Conservation (phyloP, 345 rosid species). For the Brassica rapa region DNA sequence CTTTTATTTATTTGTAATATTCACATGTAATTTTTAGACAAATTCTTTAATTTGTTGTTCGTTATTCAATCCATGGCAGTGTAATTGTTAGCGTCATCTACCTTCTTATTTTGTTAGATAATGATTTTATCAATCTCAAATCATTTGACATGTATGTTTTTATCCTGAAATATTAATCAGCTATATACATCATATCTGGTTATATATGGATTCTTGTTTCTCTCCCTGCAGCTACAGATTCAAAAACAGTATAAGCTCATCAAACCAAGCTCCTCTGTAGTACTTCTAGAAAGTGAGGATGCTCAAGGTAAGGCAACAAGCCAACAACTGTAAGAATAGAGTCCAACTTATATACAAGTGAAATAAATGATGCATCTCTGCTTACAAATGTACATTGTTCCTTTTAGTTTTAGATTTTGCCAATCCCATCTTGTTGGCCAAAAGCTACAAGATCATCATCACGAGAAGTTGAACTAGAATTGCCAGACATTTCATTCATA, state of each 20-base stretch:
- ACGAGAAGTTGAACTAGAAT: slow-evolving; percentile 80
- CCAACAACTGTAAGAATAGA: not conserved
- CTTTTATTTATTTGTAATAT: slow-evolving; percentile 1
- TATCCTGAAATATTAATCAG: not conserved
- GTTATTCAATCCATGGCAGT: slow-evolving; percentile 15
- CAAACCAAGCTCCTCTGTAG: slow-evolving; percentile 53
- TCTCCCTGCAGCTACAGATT: slow-evolving; percentile 50
- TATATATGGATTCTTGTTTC: not conserved
- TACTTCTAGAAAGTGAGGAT: slow-evolving; percentile 83
- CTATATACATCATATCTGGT: not conserved
- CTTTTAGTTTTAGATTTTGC: slow-evolving; percentile 56
- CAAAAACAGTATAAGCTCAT: slow-evolving; percentile 80
- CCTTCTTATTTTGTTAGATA: not conserved
- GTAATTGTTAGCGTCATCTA: not conserved
- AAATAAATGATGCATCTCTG: not conserved
- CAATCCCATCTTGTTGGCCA: slow-evolving; percentile 70
- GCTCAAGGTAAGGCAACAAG: slow-evolving; percentile 52
- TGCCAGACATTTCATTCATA: slow-evolving; percentile 61
- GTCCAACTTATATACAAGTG: not conserved
- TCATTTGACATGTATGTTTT: not conserved
- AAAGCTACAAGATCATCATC: slow-evolving; percentile 93
- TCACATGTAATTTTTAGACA: slow-evolving; percentile 22
- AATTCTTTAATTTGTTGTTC: slow-evolving; percentile 26
- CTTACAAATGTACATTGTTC: not conserved
- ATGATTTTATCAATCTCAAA: not conserved